Conservation (phyloP, 140 eudicot genomes). For the Cichorium intybus region DNA sequence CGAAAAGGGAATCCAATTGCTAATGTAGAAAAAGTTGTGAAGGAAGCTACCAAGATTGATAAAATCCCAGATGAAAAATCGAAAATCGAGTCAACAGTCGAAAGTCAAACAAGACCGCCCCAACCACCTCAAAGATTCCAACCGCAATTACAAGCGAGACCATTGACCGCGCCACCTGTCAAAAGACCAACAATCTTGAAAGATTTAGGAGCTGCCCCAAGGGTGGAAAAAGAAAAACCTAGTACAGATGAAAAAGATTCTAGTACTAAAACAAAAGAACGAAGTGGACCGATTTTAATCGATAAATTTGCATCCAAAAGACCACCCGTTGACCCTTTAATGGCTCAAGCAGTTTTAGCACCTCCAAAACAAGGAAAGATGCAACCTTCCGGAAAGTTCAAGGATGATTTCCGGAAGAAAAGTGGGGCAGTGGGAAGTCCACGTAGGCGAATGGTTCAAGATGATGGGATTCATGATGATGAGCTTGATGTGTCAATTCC, state of each 20-base stretch:
- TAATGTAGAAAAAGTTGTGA: conserved; percentile 50
- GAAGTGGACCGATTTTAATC: conserved; percentile 68
- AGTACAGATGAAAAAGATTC: conserved; percentile 27
- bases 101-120: conserved; percentile 37
- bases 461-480: conserved; percentile 38
- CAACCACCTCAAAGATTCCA: conserved; percentile 57
- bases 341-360: conserved; percentile 70
- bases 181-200: conserved; percentile 63
- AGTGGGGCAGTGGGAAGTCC: conserved; percentile 46
- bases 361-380: conserved; percentile 65
- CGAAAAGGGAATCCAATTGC: conserved; percentile 78
- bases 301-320: conserved; percentile 86
- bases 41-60: conserved; percentile 29
- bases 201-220: conserved; percentile 65
- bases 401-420: conserved; percentile 58
- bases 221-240: conserved; percentile 15
- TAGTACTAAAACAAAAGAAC: conserved; percentile 45
- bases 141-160: conserved; percentile 64
- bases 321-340: conserved; percentile 52
- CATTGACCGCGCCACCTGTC: conserved; percentile 60
- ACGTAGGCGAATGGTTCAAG: conserved; percentile 56
- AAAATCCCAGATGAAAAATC: conserved; percentile 34
- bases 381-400: conserved; percentile 43
- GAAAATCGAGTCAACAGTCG: conserved; percentile 26
- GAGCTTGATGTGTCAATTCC: conserved; percentile 61